These are phyloP conservation scores for Fusarium sororula DNA, from an alignment of 2,329 filamentous ascomycete species.

Conservation along the genomic window DNA sequence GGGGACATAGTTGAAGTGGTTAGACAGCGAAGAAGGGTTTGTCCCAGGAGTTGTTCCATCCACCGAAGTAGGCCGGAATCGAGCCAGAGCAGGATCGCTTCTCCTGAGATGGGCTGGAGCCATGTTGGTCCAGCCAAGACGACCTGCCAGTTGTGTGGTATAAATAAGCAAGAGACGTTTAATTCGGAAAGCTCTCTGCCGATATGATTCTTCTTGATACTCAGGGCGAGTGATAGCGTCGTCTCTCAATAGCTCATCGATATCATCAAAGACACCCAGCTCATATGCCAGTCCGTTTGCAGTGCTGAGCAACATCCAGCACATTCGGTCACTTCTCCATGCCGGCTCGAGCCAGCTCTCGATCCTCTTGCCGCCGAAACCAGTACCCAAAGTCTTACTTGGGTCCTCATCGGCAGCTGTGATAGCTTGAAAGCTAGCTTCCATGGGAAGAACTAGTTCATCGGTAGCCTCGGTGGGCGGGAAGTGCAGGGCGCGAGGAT, in stretches of 20 bases:
- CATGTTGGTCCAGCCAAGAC: conserved; percentile 93
- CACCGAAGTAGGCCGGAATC: conserved; percentile 59
- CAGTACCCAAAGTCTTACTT: conserved; percentile 52
- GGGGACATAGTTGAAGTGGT: conserved; percentile 71
- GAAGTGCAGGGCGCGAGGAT: conserved; percentile 93
- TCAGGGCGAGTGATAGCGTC: conserved; percentile 69
- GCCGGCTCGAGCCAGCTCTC: conserved; percentile 97
- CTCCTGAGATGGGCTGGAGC: conserved; percentile 74
- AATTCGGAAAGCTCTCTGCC: conserved; percentile 81
- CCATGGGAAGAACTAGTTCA: conserved; percentile 71
- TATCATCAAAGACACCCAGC: conserved; percentile 93
- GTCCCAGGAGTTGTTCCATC: conserved; percentile 70
- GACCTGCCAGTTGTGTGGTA: conserved; percentile 90
- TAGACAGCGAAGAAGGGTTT: conserved; percentile 64
- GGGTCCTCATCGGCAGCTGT: conserved; percentile 51
- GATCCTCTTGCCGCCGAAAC: conserved; percentile 84
- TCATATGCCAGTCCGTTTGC: conserved; percentile 92
- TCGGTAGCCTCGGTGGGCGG: conserved; percentile 81
- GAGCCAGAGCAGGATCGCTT: conserved; percentile 64
- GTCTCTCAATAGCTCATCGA: conserved; percentile 73
- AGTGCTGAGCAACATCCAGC: conserved; percentile 95
- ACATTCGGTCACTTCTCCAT: conserved; percentile 95
- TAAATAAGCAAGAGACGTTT: conserved; percentile 90
- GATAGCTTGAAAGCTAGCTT: conserved; percentile 56
- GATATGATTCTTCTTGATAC: conserved; percentile 79